Percentiles rank a stretch among this genome's conserved stretches.
Conservation (phyloP, 768 basidiomycete species). For the Paxillus rubicundulus region DNA sequence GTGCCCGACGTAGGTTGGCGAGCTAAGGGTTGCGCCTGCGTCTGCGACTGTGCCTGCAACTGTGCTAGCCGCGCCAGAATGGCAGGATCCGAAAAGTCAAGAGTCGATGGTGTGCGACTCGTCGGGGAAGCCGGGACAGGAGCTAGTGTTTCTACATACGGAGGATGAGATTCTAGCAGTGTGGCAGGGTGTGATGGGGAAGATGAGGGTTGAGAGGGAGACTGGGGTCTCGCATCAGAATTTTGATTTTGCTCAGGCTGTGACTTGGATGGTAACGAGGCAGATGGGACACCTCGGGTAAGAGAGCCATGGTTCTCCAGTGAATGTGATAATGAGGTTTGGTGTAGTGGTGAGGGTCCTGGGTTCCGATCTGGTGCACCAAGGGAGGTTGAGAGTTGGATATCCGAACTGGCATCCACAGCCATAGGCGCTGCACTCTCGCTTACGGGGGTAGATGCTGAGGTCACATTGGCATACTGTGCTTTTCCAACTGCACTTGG, state of each 20-base stretch:
- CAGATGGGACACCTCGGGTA: background rate
- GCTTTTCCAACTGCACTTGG: slow-evolving; percentile 16
- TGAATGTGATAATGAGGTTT: slow-evolving; percentile 8
- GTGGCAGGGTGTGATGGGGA: background rate
- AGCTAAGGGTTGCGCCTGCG: background rate
- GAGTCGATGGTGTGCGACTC: background rate
- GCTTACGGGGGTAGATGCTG: background rate
- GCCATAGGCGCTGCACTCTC: slow-evolving; percentile 1
- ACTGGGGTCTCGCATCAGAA: background rate
- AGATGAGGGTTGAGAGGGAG: background rate
- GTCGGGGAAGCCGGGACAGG: background rate
- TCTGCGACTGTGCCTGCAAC: slow-evolving; percentile 18
- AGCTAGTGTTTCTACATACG: background rate
- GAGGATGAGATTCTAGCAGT: background rate
- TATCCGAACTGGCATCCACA: slow-evolving; percentile 9
- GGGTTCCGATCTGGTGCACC: slow-evolving; percentile 12
- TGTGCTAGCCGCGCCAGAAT: slow-evolving; percentile 25
- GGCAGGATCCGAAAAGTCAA: slow-evolving; percentile 25
- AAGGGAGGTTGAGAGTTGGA: slow-evolving; percentile 15
- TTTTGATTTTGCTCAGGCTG: background rate
- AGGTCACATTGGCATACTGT: slow-evolving; percentile 9
- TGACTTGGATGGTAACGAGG: slow-evolving; percentile 3
- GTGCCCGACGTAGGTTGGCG: slow-evolving; percentile 4
- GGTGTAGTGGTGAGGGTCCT: slow-evolving; percentile 15
- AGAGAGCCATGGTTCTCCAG: background rate